phyloP scores from a whole-genome alignment of 108 stramenopile genomes.

The Chaetoceros tenuissimus region DNA sequence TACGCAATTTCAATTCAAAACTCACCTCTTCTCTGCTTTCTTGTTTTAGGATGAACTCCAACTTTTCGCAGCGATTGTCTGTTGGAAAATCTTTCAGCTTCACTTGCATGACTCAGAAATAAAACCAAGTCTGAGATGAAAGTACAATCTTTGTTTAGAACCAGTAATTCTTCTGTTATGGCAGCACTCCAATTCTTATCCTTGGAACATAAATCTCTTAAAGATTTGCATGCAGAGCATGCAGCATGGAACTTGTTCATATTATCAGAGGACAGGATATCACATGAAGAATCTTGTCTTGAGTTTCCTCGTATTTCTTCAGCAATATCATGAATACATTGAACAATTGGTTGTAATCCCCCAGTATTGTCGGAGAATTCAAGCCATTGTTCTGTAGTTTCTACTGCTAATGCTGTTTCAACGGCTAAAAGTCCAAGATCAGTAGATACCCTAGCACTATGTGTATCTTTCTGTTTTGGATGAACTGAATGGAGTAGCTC shows the following conservation, averaged over 20 bases:
- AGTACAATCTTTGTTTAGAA: slow-evolving; percentile 38
- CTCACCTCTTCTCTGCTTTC: slow-evolving; percentile 24
- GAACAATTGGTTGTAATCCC: slow-evolving; percentile 55
- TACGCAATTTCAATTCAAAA: background rate
- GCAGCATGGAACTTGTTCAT: slow-evolving; percentile 57
- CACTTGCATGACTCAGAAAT: slow-evolving; percentile 51
- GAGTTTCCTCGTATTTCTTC: slow-evolving; percentile 4
- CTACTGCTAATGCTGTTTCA: slow-evolving; percentile 45
- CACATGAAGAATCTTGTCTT: slow-evolving; percentile 21
- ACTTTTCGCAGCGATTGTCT: background rate
- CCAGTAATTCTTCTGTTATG: slow-evolving; percentile 69
- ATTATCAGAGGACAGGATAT: slow-evolving; percentile 19
- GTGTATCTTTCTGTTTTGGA: too few relatives aligned
- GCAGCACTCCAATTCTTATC: slow-evolving; percentile 54
- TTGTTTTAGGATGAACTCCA: slow-evolving; percentile 10
- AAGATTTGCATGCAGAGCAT: slow-evolving; percentile 58
- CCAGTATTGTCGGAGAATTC: slow-evolving; percentile 54
- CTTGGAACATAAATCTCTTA: slow-evolving; percentile 67
- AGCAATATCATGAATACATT: slow-evolving; percentile 63
- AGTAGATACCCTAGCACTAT: background rate
- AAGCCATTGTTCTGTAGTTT: slow-evolving; percentile 54
- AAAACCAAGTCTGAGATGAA: slow-evolving; percentile 38
- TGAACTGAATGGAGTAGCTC: too few relatives aligned
- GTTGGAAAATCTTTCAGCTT: slow-evolving; percentile 23
- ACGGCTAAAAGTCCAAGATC: slow-evolving; percentile 62